phyloP scores from a whole-genome alignment of 2,329 filamentous ascomycete genomes.

The Mariannaea elegans region DNA sequence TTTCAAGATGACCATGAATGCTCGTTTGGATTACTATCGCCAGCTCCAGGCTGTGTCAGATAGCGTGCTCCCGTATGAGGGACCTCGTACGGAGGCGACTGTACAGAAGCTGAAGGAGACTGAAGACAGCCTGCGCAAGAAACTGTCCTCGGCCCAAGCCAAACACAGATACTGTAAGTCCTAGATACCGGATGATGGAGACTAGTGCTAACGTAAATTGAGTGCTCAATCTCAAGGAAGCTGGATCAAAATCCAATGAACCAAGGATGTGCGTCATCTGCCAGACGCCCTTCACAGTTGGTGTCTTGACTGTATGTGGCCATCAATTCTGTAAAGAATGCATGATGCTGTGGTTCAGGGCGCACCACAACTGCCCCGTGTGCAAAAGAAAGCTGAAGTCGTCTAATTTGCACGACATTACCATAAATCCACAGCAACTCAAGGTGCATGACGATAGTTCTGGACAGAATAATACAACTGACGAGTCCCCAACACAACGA shows the following conservation, averaged over 20 bases:
- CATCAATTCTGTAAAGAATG: slow-evolving; percentile 94
- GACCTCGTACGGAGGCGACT: slow-evolving; percentile 61
- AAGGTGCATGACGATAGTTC: slow-evolving; percentile 61
- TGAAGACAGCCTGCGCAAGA: slow-evolving; percentile 58
- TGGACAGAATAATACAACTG: slow-evolving; percentile 13
- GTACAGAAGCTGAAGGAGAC: slow-evolving; percentile 46
- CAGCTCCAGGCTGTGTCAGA: slow-evolving; percentile 94
- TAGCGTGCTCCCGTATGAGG: slow-evolving; percentile 79
- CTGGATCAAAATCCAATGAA: slow-evolving; percentile 70
- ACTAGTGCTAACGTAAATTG: slow-evolving; percentile 13
- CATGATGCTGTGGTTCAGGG: slow-evolving; percentile 79
- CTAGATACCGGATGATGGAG: not conserved
- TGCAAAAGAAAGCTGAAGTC: slow-evolving; percentile 77
- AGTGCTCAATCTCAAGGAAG: slow-evolving; percentile 63
- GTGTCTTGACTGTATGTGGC: slow-evolving; percentile 85
- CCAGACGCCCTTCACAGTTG: slow-evolving; percentile 77
- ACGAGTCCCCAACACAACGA: slow-evolving; percentile 25
- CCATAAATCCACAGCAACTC: slow-evolving; percentile 79
- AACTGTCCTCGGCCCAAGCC: slow-evolving; percentile 70
- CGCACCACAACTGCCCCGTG: slow-evolving; percentile 80
- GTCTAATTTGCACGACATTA: slow-evolving; percentile 84
- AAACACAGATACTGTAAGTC: slow-evolving; percentile 77
- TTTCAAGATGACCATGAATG: slow-evolving; percentile 83
- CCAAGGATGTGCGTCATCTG: slow-evolving; percentile 87
- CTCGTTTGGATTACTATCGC: slow-evolving; percentile 86